Conservation (phyloP, 2,329 filamentous ascomycete species). For the Nannizziopsis barbatae region DNA sequence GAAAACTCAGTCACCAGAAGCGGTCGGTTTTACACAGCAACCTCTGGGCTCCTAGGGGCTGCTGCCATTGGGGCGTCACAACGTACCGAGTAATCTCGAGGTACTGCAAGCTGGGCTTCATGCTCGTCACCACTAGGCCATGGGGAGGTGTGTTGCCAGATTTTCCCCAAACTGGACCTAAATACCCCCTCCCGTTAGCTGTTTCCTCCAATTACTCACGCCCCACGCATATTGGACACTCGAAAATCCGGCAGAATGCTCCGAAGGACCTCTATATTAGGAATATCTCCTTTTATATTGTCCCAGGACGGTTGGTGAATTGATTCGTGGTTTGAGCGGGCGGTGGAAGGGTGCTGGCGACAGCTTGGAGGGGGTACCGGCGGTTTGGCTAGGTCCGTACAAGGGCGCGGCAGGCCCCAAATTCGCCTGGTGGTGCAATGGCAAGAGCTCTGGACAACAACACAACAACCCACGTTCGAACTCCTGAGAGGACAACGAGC, state of each 20-base stretch:
- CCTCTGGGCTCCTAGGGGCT: background rate
- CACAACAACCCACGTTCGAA: constrained; percentile 1
- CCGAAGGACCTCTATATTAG: background rate
- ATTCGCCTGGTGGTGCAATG: background rate
- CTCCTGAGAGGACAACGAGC: background rate
- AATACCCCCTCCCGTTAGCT: background rate
- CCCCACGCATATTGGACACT: background rate
- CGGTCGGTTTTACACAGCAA: background rate
- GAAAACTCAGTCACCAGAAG: constrained; percentile 5
- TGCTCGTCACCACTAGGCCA: constrained; percentile 6
- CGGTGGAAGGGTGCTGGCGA: background rate
- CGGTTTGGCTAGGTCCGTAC: background rate
- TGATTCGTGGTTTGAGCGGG: background rate
- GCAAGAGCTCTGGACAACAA: background rate
- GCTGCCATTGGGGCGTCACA: constrained; percentile 7
- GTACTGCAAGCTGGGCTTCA: constrained; percentile 5
- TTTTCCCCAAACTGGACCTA: background rate
- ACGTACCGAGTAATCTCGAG: background rate
- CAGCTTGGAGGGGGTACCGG: background rate
- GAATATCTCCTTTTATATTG: background rate
- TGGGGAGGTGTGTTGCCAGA: background rate
- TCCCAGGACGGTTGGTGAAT: background rate
- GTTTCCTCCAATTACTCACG: constrained; percentile 2
- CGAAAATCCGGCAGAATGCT: background rate
- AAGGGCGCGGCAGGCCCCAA: background rate